Base-by-base conservation (phyloP, 1,139 yeast species). In the Kodamaea sp. region DNA sequence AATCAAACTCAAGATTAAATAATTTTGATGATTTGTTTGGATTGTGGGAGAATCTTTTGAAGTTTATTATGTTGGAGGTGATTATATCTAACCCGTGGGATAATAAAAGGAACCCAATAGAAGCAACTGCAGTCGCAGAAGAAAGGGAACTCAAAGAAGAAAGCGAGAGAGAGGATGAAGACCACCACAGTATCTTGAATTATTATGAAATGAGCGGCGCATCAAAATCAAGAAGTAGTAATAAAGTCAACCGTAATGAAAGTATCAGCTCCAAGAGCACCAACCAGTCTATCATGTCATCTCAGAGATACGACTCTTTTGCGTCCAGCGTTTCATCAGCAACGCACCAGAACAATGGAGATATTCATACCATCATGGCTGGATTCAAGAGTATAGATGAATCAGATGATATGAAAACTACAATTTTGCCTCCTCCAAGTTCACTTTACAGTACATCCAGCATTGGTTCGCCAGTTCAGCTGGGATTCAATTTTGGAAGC, bases 11-110 rank as follows among this genome's bases (percentile, higher is more conserved):
- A 11, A 32, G 27, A 16, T 19, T 32, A 29, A 30, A 33, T 11
- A 35, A 26, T 19, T 38, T 21, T 32, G 41, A 43, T 14, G 44
- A 38, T 12, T 33, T 46, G 31, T 37, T 48, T 16, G 35, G 37
- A 3, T 28, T 51, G 22, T 59, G 63, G 63, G 29, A 34, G 13
- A 40, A 40, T 18, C 49, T 57, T 24, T 37, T 58, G 18, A 32
- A 37, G 10, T 53, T 44, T 31, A 26, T 52, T 7, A 28, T 51
- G 12, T 28, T 42, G 13, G 53, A 48, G 5, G 22, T 48, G 19
- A 37, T 51, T 16, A 30, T 36, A 23, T 25, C 31, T 14, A 28
- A 19, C 16, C 23, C 16, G 28, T 22, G 19, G 15, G 20, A 7
- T 5, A 12, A 14, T 24, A 28, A 30, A 19, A 14, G 19, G 21